Conservation (phyloP, 225 moss, liverwort and hornwort genomes). For the Bryum argenteum region DNA sequence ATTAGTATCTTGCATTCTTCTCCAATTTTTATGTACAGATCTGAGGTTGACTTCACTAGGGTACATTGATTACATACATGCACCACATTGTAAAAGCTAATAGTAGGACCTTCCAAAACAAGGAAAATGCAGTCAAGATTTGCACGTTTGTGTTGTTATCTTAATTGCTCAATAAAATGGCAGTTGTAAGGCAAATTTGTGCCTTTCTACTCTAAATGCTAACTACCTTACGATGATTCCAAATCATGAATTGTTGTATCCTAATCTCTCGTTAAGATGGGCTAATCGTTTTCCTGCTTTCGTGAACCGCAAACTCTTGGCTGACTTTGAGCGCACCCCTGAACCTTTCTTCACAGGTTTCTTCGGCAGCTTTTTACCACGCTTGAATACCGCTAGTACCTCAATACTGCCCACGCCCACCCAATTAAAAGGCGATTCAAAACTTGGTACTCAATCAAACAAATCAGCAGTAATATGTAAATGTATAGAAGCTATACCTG, state of each 20-base stretch:
- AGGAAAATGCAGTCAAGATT: too few species aligned
- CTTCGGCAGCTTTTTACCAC: conserved; percentile 57
- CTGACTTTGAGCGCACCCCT: conserved; percentile 61
- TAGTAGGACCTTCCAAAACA: too few species aligned
- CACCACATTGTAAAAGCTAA: too few species aligned
- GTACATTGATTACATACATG: too few species aligned
- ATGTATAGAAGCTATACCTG: conserved; percentile 47
- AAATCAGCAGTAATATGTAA: conserved; percentile 5
- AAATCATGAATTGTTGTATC: conserved; percentile 8
- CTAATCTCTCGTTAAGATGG: conserved; percentile 49
- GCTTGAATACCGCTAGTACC: conserved; percentile 86
- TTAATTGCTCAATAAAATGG: too few species aligned
- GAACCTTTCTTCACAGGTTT: conserved; percentile 57
- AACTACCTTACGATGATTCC: neutral
- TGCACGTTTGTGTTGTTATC: too few species aligned
- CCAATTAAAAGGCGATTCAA: conserved; percentile 26
- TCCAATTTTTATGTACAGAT: too few species aligned
- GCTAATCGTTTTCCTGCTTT: conserved; percentile 51
- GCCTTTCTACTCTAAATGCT: too few species aligned
- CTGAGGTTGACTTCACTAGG: too few species aligned
- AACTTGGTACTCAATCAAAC: neutral
- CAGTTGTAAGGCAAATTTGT: too few species aligned
- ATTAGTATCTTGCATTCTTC: too few species aligned
- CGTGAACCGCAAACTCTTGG: conserved; percentile 57
- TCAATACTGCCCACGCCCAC: conserved; percentile 96